These are phyloP conservation scores for Catenaria anguillulae DNA, from an alignment of 371 early-diverging fungal genomes.

Conservation along the genomic window DNA sequence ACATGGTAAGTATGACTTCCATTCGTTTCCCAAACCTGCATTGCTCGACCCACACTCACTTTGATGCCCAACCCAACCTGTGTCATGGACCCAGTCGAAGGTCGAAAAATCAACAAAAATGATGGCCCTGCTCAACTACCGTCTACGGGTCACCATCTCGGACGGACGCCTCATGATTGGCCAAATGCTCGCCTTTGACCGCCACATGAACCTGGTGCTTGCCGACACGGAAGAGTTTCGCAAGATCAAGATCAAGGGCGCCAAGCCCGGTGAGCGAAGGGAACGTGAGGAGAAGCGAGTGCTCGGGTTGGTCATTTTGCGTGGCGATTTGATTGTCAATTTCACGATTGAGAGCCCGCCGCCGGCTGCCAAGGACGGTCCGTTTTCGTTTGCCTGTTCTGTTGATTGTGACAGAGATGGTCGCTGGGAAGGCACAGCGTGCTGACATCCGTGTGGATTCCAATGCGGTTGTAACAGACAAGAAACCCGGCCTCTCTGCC, in stretches of 20 bases:
- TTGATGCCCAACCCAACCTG: too few relatives aligned
- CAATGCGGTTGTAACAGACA: not conserved
- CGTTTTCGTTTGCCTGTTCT: not conserved
- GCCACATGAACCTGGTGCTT: constrained; percentile 94
- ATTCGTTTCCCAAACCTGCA: too few relatives aligned
- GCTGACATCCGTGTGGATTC: not conserved
- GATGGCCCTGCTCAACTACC: constrained; percentile 84
- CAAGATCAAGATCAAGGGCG: constrained; percentile 47
- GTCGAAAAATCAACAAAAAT: constrained; percentile 58
- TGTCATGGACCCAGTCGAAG: not conserved
- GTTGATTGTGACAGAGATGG: constrained; percentile 14
- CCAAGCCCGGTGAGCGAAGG: not conserved
- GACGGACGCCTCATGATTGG: constrained; percentile 87
- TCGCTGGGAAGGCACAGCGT: not conserved
- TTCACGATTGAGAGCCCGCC: constrained; percentile 87
- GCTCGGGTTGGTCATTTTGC: constrained; percentile 82
- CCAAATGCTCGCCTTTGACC: constrained; percentile 95
- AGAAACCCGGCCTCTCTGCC: constrained; percentile 10
- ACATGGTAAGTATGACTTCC: too few relatives aligned
- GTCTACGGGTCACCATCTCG: constrained; percentile 75
- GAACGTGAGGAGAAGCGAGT: constrained; percentile 68
- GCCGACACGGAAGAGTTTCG: constrained; percentile 95
- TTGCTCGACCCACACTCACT: too few relatives aligned
- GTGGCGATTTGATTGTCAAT: constrained; percentile 84
- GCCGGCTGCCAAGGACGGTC: constrained; percentile 33